These are phyloP conservation scores for Hyaloscypha finlandica DNA, from an alignment of 495 filamentous ascomycete species.

Conservation along the genomic window DNA sequence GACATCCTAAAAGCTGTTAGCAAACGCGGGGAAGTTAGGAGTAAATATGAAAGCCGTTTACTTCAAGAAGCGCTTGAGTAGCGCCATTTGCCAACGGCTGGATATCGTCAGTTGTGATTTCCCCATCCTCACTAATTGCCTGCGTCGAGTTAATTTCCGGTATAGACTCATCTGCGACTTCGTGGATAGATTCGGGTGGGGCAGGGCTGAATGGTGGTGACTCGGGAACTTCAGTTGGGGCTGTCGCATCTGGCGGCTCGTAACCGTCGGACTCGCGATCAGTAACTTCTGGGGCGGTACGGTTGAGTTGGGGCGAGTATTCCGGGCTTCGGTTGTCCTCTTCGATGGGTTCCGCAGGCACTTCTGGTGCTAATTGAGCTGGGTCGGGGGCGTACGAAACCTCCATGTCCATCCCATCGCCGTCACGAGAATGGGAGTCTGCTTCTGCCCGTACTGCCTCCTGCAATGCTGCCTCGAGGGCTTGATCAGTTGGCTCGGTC, in stretches of 20 bases:
- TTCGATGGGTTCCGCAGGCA: constrained; percentile 5
- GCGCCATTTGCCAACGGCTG: constrained; percentile 31
- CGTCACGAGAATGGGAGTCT: constrained; percentile 18
- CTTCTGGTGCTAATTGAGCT: constrained; percentile 6
- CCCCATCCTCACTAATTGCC: constrained; percentile 1
- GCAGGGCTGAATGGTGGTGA: constrained; percentile 35
- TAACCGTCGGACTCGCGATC: constrained; percentile 50
- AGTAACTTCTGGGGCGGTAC: background rate
- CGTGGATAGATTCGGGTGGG: constrained; percentile 20
- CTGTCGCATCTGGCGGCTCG: constrained; percentile 57
- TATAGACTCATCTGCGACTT: background rate
- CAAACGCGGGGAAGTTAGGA: background rate
- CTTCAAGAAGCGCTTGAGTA: constrained; percentile 36
- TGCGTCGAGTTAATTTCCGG: constrained; percentile 12
- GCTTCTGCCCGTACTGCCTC: constrained; percentile 28
- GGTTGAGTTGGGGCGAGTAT: constrained; percentile 24
- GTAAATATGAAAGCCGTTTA: constrained; percentile 36
- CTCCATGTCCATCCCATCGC: constrained; percentile 24
- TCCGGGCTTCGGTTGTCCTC: constrained; percentile 19
- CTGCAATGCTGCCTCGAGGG: constrained; percentile 29
- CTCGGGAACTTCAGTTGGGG: constrained; percentile 15
- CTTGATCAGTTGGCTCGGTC: constrained; percentile 18
- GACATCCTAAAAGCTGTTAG: constrained; percentile 25
- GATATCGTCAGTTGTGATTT: background rate
- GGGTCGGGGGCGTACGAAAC: constrained; percentile 27